Evolutionary conservation across 495 filamentous ascomycete genomes (phyloP).

Genomic region (Penicillium subrubescens): DNA sequence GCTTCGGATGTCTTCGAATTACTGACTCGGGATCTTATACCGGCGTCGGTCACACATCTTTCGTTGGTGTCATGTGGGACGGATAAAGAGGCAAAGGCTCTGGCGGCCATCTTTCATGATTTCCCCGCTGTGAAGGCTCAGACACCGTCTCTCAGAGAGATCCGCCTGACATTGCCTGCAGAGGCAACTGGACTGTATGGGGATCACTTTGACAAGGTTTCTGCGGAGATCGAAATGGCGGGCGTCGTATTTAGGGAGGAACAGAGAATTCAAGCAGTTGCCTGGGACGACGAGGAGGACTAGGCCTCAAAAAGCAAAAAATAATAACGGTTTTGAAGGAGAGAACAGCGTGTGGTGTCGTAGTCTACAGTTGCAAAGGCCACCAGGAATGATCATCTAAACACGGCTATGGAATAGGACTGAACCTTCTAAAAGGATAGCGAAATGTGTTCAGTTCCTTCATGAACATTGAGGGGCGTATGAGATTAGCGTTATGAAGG

Average conservation of each 20-base stretch:
- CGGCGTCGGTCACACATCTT: neutral
- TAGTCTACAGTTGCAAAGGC: no score
- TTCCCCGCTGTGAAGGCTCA: neutral
- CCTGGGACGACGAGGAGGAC: constrained; percentile 2
- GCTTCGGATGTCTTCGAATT: neutral
- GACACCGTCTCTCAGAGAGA: neutral
- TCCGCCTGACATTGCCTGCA: constrained; percentile 3
- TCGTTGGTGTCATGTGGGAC: neutral
- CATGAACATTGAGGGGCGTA: no score
- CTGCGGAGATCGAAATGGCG: constrained; percentile 1
- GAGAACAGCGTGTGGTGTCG: no score
- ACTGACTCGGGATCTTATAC: neutral
- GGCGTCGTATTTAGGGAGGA: neutral
- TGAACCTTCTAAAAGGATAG: no score
- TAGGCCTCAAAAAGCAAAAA: no score
- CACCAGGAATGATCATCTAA: no score
- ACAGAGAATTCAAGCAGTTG: neutral
- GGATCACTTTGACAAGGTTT: constrained; percentile 1
- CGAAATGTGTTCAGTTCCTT: no score
- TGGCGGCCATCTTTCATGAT: constrained; percentile 2
- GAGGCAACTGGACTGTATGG: neutral
- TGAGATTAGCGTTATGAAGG: no score
- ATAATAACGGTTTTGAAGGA: no score
- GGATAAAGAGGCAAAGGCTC: neutral
- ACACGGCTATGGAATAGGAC: no score